phyloP scores from a whole-genome alignment of 306 rosid species.

The cucumber (Cucumis sativus) region DNA sequence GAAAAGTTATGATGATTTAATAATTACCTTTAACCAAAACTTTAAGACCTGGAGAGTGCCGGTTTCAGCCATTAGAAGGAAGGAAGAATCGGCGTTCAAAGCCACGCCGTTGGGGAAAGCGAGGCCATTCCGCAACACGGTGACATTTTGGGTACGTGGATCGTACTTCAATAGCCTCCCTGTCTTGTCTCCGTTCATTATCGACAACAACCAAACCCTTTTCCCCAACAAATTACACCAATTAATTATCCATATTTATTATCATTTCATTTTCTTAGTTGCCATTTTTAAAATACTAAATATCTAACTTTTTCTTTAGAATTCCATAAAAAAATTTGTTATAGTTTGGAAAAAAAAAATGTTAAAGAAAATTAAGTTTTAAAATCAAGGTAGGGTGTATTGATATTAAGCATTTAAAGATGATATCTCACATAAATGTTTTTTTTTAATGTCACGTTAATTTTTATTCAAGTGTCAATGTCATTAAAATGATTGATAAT shows the following conservation, averaged over 20 bases:
- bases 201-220: slow-evolving; percentile 24
- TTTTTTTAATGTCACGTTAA: not conserved
- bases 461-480: not conserved
- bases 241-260: not conserved
- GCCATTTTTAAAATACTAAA: too few species aligned
- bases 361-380: too few species aligned
- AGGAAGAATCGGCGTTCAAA: slow-evolving; percentile 35
- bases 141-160: slow-evolving; percentile 20
- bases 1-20: not conserved
- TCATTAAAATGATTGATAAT: not conserved
- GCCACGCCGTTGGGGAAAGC: slow-evolving; percentile 61
- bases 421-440: not conserved
- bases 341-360: too few species aligned
- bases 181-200: slow-evolving; percentile 32
- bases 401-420: not conserved
- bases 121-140: slow-evolving; percentile 25
- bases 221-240: not conserved
- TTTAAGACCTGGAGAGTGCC: slow-evolving; percentile 11
- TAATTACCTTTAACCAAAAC: slow-evolving; percentile 15
- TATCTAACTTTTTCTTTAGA: not conserved
- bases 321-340: too few species aligned
- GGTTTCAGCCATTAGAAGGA: slow-evolving; percentile 31
- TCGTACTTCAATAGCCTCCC: slow-evolving; percentile 46
- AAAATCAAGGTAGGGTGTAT: not conserved
- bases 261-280: not conserved